Evolutionary conservation across 768 basidiomycete species (phyloP).

Genomic region (Hygrocybe punicea): DNA sequence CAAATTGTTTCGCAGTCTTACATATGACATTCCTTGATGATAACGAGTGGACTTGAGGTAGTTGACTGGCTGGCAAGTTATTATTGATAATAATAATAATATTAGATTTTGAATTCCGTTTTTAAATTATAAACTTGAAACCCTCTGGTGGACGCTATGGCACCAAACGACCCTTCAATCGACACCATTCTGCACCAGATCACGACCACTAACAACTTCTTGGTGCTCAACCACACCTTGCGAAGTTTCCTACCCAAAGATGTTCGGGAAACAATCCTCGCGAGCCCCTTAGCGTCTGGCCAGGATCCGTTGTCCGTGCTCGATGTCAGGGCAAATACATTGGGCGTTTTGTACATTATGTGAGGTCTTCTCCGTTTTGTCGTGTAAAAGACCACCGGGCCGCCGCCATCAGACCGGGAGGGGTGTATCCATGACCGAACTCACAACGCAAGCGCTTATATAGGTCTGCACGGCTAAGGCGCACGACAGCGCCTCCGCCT

Average conservation of each 20-base stretch:
- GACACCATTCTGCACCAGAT: constrained; percentile 46
- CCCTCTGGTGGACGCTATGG: no score
- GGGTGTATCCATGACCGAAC: not conserved
- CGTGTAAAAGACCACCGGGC: not conserved
- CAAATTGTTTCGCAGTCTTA: no score
- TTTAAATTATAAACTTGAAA: no score
- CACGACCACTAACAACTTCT: constrained; percentile 39
- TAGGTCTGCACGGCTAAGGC: constrained; percentile 59
- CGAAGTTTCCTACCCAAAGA: constrained; percentile 53
- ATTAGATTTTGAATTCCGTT: no score
- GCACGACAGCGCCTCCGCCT: constrained; percentile 40
- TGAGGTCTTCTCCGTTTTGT: constrained; percentile 35
- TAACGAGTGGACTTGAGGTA: no score
- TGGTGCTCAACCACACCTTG: constrained; percentile 43
- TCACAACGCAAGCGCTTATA: not conserved
- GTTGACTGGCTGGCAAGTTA: no score
- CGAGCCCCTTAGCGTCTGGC: constrained; percentile 51
- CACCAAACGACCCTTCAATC: constrained; percentile 29
- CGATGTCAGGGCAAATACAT: constrained; percentile 52
- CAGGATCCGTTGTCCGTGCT: constrained; percentile 67
- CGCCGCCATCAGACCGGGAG: not conserved
- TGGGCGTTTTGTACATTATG: constrained; percentile 72
- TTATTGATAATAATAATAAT: no score
- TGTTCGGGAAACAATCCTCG: constrained; percentile 52
- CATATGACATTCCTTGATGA: no score